phyloP scores from a whole-genome alignment of 2,329 filamentous ascomycete species.

The Diaporthe ampelina region DNA sequence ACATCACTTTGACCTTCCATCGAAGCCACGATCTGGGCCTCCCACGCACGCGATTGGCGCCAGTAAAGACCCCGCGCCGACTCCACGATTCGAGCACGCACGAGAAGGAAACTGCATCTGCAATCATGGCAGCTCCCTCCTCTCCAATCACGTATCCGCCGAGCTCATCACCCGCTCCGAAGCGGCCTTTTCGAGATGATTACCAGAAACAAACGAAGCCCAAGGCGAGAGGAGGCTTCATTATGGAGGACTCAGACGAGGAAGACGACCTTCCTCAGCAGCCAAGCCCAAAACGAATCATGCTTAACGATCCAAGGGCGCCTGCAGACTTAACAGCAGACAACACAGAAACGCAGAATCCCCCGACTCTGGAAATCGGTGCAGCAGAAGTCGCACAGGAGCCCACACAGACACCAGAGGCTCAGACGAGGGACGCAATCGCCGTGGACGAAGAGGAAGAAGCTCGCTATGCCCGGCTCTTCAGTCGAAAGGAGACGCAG shows the following conservation, averaged over 20 bases:
- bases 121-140: constrained; percentile 45
- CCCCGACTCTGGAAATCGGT: neutral
- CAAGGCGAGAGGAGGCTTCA: constrained; percentile 58
- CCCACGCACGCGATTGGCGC: neutral
- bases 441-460: constrained; percentile 34
- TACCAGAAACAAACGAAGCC: constrained; percentile 48
- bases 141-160: constrained; percentile 47
- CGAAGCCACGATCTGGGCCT: neutral
- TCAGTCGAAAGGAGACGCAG: constrained; percentile 42
- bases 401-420: neutral
- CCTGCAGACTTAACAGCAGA: constrained; percentile 38
- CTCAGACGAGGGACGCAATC: constrained; percentile 11
- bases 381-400: neutral
- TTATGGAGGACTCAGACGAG: constrained; percentile 59
- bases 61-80: neutral
- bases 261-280: constrained; percentile 52
- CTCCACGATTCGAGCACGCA: neutral
- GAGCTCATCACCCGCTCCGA: constrained; percentile 51
- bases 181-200: constrained; percentile 54
- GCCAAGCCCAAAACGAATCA: constrained; percentile 59
- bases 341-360: constrained; percentile 32
- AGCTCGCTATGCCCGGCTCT: constrained; percentile 44
- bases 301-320: constrained; percentile 53
- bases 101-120: neutral
- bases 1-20: constrained; percentile 7